These are phyloP conservation scores for Evansstolkia leycettana DNA, from an alignment of 495 filamentous ascomycete genomes.

Conservation along the genomic window DNA sequence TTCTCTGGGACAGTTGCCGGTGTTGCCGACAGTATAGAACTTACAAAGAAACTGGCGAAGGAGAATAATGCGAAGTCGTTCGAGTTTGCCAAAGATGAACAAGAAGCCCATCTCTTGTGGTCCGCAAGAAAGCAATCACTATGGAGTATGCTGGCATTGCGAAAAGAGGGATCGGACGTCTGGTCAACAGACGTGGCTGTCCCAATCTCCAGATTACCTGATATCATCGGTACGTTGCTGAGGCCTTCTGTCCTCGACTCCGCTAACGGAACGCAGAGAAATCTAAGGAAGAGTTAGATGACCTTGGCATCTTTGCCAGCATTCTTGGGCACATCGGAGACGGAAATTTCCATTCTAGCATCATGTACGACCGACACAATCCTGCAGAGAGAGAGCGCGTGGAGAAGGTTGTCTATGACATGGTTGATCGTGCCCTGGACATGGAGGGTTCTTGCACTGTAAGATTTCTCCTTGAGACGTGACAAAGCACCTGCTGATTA, in stretches of 20 bases:
- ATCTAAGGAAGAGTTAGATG: slow-evolving; percentile 80
- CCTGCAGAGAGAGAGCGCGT: slow-evolving; percentile 58
- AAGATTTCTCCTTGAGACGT: slow-evolving; percentile 8
- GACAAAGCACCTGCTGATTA: not conserved
- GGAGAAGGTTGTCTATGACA: slow-evolving; percentile 69
- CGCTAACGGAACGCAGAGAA: slow-evolving; percentile 39
- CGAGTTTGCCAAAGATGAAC: slow-evolving; percentile 60
- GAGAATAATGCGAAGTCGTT: slow-evolving; percentile 51
- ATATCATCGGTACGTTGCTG: slow-evolving; percentile 55
- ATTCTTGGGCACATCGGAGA: slow-evolving; percentile 81
- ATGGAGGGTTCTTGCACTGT: slow-evolving; percentile 90
- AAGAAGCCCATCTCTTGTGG: slow-evolving; percentile 73
- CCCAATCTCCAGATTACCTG: slow-evolving; percentile 71
- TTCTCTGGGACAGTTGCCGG: slow-evolving; percentile 64
- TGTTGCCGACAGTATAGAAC: slow-evolving; percentile 72
- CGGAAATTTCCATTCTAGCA: slow-evolving; percentile 86
- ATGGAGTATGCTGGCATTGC: slow-evolving; percentile 46
- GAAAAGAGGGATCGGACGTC: slow-evolving; percentile 46
- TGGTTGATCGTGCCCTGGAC: slow-evolving; percentile 76
- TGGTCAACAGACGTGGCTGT: slow-evolving; percentile 85
- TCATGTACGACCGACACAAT: slow-evolving; percentile 65
- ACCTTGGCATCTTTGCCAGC: slow-evolving; percentile 71
- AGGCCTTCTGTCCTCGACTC: not conserved
- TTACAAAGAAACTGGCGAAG: slow-evolving; percentile 58
- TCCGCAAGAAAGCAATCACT: slow-evolving; percentile 77